Percentiles rank a stretch among this genome's conserved stretches.
Conservation (phyloP, 2,329 filamentous ascomycete species). For the Thielaviopsis populi region DNA sequence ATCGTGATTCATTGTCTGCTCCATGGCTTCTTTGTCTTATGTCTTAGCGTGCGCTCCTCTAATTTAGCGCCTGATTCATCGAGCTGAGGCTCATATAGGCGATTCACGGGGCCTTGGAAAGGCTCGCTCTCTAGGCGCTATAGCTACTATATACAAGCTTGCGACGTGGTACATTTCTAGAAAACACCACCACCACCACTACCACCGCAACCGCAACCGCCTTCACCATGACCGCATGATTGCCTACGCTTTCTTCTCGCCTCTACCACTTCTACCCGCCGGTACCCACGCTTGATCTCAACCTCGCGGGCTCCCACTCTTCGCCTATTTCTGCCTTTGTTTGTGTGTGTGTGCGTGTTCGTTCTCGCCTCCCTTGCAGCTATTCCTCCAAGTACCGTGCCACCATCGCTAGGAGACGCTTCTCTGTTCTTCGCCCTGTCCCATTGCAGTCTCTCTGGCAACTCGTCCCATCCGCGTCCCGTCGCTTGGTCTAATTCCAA, state of each 20-base stretch:
- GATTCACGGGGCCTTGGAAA: background rate
- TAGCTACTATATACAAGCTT: background rate
- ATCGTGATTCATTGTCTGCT: no score
- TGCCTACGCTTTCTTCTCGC: background rate
- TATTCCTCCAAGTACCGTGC: background rate
- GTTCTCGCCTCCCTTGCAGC: background rate
- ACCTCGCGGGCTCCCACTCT: background rate
- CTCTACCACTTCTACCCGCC: background rate
- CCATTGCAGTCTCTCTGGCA: background rate
- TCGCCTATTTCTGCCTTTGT: background rate
- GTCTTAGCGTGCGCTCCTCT: background rate
- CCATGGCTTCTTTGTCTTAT: background rate
- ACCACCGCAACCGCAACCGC: background rate
- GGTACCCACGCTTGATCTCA: background rate
- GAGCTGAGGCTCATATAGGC: no score
- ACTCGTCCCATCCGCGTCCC: background rate
- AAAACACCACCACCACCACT: background rate
- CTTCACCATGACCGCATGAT: background rate
- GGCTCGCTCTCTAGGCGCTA: no score
- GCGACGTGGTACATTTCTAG: background rate
- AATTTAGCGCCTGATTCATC: background rate
- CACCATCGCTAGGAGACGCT: background rate
- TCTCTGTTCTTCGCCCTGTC: background rate
- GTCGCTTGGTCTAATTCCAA: background rate
- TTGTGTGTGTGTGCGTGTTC: background rate